Evolutionary conservation across 2,329 filamentous ascomycete species (phyloP).

Genomic region (Hypoxylon sp.): DNA sequence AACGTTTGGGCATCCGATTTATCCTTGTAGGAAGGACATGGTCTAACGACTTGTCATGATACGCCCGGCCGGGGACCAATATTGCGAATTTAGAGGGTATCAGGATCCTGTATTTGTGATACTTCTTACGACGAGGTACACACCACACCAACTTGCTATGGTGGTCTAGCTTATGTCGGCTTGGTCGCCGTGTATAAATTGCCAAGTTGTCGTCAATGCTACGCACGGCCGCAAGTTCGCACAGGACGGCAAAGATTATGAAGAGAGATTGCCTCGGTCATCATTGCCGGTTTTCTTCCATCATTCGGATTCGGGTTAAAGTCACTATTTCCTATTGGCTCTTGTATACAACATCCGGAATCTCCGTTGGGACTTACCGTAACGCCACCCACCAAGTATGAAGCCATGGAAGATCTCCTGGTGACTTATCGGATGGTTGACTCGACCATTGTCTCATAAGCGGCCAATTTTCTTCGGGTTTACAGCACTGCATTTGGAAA

Average conservation of each 20-base stretch:
- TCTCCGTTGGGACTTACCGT: not conserved
- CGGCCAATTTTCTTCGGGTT: not conserved
- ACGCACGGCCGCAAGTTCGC: not conserved
- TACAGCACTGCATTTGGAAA: not conserved
- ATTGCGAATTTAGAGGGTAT: not conserved
- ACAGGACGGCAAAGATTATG: not conserved
- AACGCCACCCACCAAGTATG: not conserved
- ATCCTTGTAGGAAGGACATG: not conserved
- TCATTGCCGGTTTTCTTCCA: not conserved
- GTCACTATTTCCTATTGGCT: not conserved
- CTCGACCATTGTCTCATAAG: not conserved
- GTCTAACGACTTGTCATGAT: not conserved
- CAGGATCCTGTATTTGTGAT: not conserved
- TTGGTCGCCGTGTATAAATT: conserved; percentile 2
- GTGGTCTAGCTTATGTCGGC: conserved; percentile 8
- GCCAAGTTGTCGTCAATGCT: not conserved
- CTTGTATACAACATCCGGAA: not conserved
- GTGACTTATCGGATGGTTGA: not conserved
- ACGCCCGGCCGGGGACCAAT: not conserved
- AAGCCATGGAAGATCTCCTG: not conserved
- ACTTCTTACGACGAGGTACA: not conserved
- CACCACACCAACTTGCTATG: not conserved
- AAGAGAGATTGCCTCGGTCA: not conserved
- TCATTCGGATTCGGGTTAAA: not conserved
- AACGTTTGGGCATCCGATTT: conserved; percentile 16